A percentile compares a stretch with the other conserved stretches of the same genome.
Conservation (phyloP, 805 yeast genomes). For the Naumovozyma castellii region DNA sequence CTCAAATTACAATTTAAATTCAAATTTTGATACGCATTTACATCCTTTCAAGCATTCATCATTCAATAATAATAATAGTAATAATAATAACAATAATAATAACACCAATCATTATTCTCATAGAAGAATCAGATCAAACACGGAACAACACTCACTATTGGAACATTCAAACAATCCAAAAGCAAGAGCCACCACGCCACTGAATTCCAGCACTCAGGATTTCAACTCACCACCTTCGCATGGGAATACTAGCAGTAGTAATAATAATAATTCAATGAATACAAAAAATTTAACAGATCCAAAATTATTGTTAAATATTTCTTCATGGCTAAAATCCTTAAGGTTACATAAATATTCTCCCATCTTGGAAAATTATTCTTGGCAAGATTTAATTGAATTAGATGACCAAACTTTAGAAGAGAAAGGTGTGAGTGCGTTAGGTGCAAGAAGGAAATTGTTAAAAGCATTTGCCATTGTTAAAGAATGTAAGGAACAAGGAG, state of each 20-base stretch:
- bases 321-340: conserved; percentile 84
- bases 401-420: conserved; percentile 60
- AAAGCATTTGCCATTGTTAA: conserved; percentile 84
- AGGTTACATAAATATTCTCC: conserved; percentile 92
- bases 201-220: too few species aligned
- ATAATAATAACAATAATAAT: conserved; percentile 4
- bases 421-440: conserved; percentile 85
- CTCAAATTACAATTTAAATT: not conserved
- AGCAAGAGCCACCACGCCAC: conserved; percentile 1
- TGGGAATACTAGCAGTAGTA: conserved; percentile 7
- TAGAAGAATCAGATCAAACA: conserved; percentile 5
- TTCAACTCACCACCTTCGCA: too few species aligned
- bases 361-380: conserved; percentile 59
- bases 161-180: too few species aligned
- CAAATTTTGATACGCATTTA: not conserved
- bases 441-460: conserved; percentile 87
- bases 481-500: conserved; percentile 38
- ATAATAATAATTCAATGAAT: conserved; percentile 30
- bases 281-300: conserved; percentile 43
- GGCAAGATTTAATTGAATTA: conserved; percentile 71
- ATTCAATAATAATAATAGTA: not conserved
- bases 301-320: conserved; percentile 62
- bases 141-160: too few species aligned
- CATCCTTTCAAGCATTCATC: not conserved
- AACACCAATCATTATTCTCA: conserved; percentile 1